Evolutionary conservation across 306 rosid genomes (phyloP).

Genomic region (Citrullus mucosospermus): DNA sequence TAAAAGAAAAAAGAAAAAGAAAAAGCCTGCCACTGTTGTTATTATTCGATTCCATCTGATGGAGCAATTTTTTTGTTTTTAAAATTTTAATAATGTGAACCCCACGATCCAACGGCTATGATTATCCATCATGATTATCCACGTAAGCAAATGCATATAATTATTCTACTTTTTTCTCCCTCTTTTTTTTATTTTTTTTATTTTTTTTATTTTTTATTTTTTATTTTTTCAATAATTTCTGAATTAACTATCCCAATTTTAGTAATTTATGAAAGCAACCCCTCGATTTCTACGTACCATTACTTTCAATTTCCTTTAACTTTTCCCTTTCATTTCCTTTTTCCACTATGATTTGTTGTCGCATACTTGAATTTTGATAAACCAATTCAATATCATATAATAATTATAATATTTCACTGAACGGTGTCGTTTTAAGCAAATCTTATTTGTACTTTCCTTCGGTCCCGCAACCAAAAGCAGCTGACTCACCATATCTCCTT

Average conservation of each 20-base stretch:
- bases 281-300: constrained; percentile 3
- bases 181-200: too few relatives aligned
- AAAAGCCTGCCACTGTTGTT: neutral
- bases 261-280: neutral
- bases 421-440: neutral
- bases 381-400: neutral
- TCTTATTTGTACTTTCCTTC: neutral
- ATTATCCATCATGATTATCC: constrained; percentile 3
- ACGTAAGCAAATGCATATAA: neutral
- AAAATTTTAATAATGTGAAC: neutral
- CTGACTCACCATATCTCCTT: constrained; percentile 5
- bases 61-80: neutral
- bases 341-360: neutral
- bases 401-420: neutral
- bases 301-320: neutral
- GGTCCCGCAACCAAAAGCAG: neutral
- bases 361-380: neutral
- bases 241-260: neutral
- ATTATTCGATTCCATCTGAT: neutral
- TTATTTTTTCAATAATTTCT: neutral
- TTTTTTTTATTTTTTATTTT: too few relatives aligned
- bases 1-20: neutral
- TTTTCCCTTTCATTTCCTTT: neutral
- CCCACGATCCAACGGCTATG: constrained; percentile 11
- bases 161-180: neutral